These are phyloP conservation scores for Halophytophthora batemanensis DNA, from an alignment of 352 stramenopile species.

Conservation along the genomic window DNA sequence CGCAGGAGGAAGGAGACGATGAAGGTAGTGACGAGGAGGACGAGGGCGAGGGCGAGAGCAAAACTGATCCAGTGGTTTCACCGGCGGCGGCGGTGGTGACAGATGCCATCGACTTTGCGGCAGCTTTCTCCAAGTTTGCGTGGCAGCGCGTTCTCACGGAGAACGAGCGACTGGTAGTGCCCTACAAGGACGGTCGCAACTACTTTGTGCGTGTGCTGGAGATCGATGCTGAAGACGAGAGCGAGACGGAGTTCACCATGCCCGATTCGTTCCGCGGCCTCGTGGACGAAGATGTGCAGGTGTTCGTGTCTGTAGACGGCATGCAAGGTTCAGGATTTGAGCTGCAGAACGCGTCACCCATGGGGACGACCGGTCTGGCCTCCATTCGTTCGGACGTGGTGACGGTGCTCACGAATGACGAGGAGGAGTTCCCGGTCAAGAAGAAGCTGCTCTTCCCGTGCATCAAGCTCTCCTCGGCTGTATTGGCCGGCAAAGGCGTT, in stretches of 20 bases:
- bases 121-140: constrained; percentile 47
- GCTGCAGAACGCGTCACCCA: constrained; percentile 33
- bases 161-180: constrained; percentile 72
- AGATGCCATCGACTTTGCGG: constrained; percentile 50
- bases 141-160: constrained; percentile 72
- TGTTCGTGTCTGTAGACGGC: constrained; percentile 61
- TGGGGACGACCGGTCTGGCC: constrained; percentile 25
- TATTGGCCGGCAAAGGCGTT: constrained; percentile 67
- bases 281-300: constrained; percentile 55
- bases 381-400: constrained; percentile 71
- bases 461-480: constrained; percentile 82
- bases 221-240: constrained; percentile 64
- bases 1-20: constrained; percentile 4
- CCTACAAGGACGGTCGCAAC: constrained; percentile 37
- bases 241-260: constrained; percentile 85
- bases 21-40: constrained; percentile 16
- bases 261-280: constrained; percentile 72
- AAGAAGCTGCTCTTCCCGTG: constrained; percentile 88
- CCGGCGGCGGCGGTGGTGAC: constrained; percentile 22
- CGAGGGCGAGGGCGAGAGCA: constrained; percentile 3
- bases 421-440: constrained; percentile 88
- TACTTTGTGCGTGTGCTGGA: constrained; percentile 76
- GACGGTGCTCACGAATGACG: constrained; percentile 74
- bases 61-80: neutral
- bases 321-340: constrained; percentile 26